A percentile compares a stretch with the other conserved stretches of the same genome.
Evolutionary conservation across 371 early-diverging fungal species (phyloP).

Genomic region (Mucor racemosus): DNA sequence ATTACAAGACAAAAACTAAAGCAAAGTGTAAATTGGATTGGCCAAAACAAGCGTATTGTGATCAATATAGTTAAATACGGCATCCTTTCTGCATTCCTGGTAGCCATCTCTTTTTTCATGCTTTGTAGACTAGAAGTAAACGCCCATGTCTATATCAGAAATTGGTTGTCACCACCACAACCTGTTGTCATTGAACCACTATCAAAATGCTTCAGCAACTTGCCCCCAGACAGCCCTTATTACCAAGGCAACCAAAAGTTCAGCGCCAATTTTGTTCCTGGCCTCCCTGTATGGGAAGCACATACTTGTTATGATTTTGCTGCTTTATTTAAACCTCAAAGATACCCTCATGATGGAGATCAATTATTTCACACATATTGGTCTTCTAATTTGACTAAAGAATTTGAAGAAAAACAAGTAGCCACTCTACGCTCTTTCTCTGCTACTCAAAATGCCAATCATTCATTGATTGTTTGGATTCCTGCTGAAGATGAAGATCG

Average conservation of each 20-base stretch:
- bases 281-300: conserved; percentile 46
- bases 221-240: conserved; percentile 30
- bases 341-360: conserved; percentile 19
- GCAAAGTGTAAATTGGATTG: conserved; percentile 18
- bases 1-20: conserved; percentile 11
- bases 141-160: conserved; percentile 46
- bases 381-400: conserved; percentile 24
- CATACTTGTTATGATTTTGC: conserved; percentile 58
- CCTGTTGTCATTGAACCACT: conserved; percentile 35
- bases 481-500: conserved; percentile 27
- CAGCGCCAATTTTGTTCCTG: conserved; percentile 43
- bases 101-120: conserved; percentile 24
- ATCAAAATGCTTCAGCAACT: conserved; percentile 35
- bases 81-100: conserved; percentile 6
- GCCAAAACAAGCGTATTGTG: conserved; percentile 21
- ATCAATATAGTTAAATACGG: conserved; percentile 19
- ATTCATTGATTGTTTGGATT: conserved; percentile 52
- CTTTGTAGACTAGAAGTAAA: conserved; percentile 46
- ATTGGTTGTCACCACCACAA: conserved; percentile 43
- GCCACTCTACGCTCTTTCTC: conserved; percentile 52
- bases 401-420: conserved; percentile 39
- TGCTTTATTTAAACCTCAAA: conserved; percentile 27
- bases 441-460: conserved; percentile 48
- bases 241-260: conserved; percentile 29
- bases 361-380: conserved; percentile 50